Conservation (phyloP, 2,329 filamentous ascomycete species). For the Pseudogymnoascus destructans region DNA sequence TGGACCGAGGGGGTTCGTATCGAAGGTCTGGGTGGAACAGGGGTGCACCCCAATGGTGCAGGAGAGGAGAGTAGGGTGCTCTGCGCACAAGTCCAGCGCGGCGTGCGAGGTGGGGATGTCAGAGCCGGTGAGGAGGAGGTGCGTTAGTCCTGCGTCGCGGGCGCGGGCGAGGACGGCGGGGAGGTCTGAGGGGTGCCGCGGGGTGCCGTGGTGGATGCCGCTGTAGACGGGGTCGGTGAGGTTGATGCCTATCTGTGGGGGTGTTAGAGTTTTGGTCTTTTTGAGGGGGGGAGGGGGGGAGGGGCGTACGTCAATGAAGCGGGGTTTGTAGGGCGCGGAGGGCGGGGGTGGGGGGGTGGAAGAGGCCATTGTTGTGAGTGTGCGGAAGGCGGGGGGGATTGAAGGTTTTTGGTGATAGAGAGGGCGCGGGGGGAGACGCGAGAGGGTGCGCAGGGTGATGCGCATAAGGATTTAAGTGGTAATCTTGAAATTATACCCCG, state of each 20-base stretch:
- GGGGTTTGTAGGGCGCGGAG: slow-evolving; percentile 28
- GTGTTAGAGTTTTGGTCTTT: neutral
- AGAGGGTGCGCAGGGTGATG: neutral
- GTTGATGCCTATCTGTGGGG: slow-evolving; percentile 73
- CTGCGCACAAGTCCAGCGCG: slow-evolving; percentile 58
- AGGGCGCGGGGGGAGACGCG: neutral
- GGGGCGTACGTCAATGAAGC: slow-evolving; percentile 48
- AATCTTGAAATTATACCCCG: neutral
- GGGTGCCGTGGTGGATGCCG: slow-evolving; percentile 70
- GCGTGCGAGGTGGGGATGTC: slow-evolving; percentile 66
- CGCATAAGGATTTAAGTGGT: neutral
- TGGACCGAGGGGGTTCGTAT: slow-evolving; percentile 37
- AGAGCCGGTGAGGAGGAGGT: slow-evolving; percentile 88
- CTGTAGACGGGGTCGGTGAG: slow-evolving; percentile 83
- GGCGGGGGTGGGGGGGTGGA: neutral
- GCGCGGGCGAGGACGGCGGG: slow-evolving; percentile 67
- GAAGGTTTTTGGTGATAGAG: neutral
- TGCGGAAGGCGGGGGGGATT: neutral
- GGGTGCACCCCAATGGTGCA: slow-evolving; percentile 90
- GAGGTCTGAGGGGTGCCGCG: slow-evolving; percentile 61
- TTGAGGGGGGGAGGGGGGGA: neutral
- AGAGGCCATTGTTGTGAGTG: neutral
- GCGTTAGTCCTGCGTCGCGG: slow-evolving; percentile 63
- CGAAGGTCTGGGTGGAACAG: slow-evolving; percentile 72
- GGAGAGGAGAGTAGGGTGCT: slow-evolving; percentile 70